These are phyloP conservation scores for Penicillium soppii DNA, from an alignment of 495 filamentous ascomycete species.

Conservation along the genomic window DNA sequence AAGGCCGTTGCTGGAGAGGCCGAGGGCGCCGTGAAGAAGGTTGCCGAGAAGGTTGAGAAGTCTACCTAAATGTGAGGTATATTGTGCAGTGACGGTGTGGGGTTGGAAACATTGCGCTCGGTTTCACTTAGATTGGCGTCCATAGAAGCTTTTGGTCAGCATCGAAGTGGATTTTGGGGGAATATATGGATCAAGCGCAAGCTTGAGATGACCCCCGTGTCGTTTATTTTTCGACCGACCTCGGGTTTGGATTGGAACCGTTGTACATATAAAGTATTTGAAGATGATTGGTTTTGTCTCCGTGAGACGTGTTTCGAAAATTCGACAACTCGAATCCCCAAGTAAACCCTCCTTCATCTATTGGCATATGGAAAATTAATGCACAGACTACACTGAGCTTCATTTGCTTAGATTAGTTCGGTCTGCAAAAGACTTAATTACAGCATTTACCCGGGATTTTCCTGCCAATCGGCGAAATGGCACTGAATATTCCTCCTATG, in stretches of 20 bases:
- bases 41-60: conserved; percentile 29
- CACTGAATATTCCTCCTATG: conserved; percentile 37
- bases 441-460: conserved; percentile 26
- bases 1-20: conserved; percentile 31
- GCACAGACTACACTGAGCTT: neutral
- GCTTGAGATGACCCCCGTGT: neutral
- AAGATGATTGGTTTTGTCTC: conserved; percentile 12
- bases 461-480: conserved; percentile 36
- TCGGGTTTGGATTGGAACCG: conserved; percentile 10
- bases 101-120: neutral
- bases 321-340: neutral
- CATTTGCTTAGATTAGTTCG: neutral
- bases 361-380: neutral
- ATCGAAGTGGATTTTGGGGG: neutral
- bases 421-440: neutral
- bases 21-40: conserved; percentile 32
- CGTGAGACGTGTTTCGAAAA: neutral
- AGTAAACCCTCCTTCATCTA: neutral
- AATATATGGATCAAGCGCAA: neutral
- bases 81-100: neutral
- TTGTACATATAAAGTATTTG: conserved; percentile 29
- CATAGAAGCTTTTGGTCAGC: conserved; percentile 6
- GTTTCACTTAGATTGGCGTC: conserved; percentile 5
- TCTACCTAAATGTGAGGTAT: conserved; percentile 12
- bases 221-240: neutral